phyloP scores from a whole-genome alignment of 2,329 filamentous ascomycete genomes.

The Magnaporthiopsis rhizophila region DNA sequence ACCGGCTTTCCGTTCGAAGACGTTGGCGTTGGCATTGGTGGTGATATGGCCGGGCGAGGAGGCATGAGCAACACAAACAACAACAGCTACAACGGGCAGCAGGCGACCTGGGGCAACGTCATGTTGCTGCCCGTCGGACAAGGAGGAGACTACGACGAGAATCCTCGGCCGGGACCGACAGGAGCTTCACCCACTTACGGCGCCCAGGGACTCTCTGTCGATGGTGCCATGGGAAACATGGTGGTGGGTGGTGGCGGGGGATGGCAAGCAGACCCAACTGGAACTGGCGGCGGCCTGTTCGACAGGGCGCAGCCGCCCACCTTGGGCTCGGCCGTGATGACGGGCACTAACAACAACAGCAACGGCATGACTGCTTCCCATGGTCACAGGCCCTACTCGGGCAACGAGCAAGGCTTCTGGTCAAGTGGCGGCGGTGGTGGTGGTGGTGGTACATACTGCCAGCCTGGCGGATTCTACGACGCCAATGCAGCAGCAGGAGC shows the following conservation, averaged over 20 bases:
- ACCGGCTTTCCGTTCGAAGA: background rate
- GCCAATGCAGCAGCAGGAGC: background rate
- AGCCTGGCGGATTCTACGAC: background rate
- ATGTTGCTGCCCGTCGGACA: background rate
- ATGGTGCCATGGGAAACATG: background rate
- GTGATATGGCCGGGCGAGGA: background rate
- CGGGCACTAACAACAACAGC: too few relatives aligned
- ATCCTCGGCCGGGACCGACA: background rate
- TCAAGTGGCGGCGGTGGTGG: background rate
- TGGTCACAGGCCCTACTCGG: background rate
- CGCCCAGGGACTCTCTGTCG: background rate
- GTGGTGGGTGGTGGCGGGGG: background rate
- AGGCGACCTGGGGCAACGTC: background rate
- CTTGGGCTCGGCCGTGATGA: background rate
- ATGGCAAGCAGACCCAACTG: background rate
- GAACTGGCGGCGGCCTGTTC: background rate
- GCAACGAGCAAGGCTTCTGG: background rate
- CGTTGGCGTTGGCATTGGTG: background rate
- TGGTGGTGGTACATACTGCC: background rate
- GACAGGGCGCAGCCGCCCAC: too few relatives aligned
- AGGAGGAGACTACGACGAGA: background rate
- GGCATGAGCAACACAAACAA: background rate
- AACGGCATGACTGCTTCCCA: background rate
- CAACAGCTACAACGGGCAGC: too few relatives aligned
- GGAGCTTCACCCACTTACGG: too few relatives aligned